These are phyloP conservation scores for Tetrahymena borealis DNA, from an alignment of 73 alveolate genomes.

Conservation along the genomic window DNA sequence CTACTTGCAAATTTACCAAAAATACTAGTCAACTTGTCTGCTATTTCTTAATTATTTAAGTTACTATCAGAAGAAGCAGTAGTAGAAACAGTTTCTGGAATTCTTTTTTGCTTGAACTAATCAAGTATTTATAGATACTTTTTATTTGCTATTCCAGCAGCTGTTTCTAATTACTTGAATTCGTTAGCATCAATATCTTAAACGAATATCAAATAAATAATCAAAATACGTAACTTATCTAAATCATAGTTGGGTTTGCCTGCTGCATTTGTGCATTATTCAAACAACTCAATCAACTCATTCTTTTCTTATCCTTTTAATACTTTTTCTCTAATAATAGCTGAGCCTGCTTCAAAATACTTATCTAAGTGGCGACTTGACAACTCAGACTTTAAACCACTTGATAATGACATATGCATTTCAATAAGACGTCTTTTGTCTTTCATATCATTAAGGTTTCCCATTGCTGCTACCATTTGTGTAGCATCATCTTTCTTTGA, in stretches of 20 bases:
- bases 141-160: neutral
- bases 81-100: neutral
- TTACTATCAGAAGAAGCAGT: neutral
- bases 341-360: neutral
- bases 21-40: neutral
- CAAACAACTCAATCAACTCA: neutral
- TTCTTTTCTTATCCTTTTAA: neutral
- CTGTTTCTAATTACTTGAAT: neutral
- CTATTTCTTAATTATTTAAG: neutral
- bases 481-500: slow-evolving; percentile 7
- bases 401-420: neutral
- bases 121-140: neutral
- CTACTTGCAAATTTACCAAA: neutral
- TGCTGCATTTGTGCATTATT: neutral
- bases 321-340: neutral
- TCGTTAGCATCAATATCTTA: neutral
- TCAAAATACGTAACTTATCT: neutral
- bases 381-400: neutral
- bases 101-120: neutral
- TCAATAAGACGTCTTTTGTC: neutral
- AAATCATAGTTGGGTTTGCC: neutral
- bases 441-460: neutral
- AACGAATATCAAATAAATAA: neutral
- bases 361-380: neutral
- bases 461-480: neutral